Evolutionary conservation across 805 yeast genomes (phyloP), one percentile per base, ranked within the genome.

Genomic region (Candida pseudofarinosa): DNA sequence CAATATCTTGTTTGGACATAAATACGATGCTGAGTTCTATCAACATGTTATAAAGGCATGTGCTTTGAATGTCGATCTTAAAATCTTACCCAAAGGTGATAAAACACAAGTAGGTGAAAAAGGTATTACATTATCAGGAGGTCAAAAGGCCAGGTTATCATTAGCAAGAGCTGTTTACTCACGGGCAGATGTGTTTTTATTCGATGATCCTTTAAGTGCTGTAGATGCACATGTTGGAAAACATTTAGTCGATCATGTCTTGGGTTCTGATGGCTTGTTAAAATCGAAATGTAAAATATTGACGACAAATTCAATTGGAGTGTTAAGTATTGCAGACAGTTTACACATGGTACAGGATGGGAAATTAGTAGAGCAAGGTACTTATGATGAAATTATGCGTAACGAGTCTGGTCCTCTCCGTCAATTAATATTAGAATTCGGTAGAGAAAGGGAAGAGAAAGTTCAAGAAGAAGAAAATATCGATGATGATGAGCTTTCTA

Each of bases 161-260:
- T 75, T 93, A 41, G 99, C 99, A 0, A 79, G 99, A 60, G 97
- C 99, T 10, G 96, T 93, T 7, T 93, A 93, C 60, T 79, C 96
- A 10, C 76, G 98, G 50, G 95, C 98, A 3, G 98, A 93, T 58
- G 79, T 93, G 23, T 89, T 88, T 60, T 67, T 93, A 33, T 67
- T 93, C 49, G 99, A 93, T 62, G 99, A 93, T 64, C 87, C 95
- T 7, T 74, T 93, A 46, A 85, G 95, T 60, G 99, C 99, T 19
- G 99, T 93, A 34, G 99, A 93, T 65, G 97, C 89, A 54, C 99
- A 93, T 60, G 99, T 93, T 49, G 91, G 96, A 10, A 81, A 80
- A 50, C 95, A 88, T 57, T 71, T 93, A 54, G 81, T 86, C 51
- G 83, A 81, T 51, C 81, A 85, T 56, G 96, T 90, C 16, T 71